phyloP scores from a whole-genome alignment of 2,329 filamentous ascomycete genomes.

The Sporothrix luriei region DNA sequence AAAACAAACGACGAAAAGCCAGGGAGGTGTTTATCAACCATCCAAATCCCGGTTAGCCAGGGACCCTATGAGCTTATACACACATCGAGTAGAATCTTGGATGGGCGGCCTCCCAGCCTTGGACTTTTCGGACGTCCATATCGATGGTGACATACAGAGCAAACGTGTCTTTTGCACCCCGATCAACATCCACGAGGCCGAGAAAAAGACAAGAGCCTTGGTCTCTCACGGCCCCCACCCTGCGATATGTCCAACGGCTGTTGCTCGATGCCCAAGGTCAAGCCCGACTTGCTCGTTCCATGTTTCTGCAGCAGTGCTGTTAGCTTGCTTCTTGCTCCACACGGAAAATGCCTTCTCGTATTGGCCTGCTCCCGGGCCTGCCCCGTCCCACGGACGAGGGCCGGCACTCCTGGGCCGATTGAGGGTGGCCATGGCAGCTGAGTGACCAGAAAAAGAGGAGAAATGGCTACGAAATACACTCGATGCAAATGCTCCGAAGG shows the following conservation, averaged over 20 bases:
- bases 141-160: neutral
- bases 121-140: neutral
- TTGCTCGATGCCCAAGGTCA: conserved; percentile 1
- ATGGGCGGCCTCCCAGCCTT: conserved; percentile 19
- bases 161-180: neutral
- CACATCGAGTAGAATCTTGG: neutral
- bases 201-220: neutral
- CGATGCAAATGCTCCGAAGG: neutral
- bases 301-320: neutral
- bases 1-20: neutral
- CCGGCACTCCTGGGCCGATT: conserved; percentile 17
- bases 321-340: neutral
- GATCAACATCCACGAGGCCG: neutral
- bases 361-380: neutral
- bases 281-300: neutral
- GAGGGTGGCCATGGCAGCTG: conserved; percentile 28
- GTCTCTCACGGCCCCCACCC: neutral
- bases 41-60: too few relatives aligned
- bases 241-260: neutral
- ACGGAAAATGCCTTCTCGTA: neutral
- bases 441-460: conserved; percentile 1
- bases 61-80: too few relatives aligned
- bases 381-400: neutral
- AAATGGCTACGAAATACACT: neutral
- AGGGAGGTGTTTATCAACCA: too few relatives aligned